Evolutionary conservation across 441 rosid species (phyloP).

Genomic region (Adansonia madagascariensis): DNA sequence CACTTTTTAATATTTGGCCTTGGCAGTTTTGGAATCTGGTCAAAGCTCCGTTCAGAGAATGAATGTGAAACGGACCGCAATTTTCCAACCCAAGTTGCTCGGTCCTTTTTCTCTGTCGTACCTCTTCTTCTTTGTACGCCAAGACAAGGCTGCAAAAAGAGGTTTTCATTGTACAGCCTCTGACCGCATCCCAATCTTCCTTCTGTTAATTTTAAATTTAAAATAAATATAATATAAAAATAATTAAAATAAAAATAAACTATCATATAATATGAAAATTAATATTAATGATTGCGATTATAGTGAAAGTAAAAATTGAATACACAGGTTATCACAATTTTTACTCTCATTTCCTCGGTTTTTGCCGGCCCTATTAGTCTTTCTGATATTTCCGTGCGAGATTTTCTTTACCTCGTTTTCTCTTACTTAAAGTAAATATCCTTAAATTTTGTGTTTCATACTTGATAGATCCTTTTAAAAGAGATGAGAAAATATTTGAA

Average conservation of each 20-base stretch:
- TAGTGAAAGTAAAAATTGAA: too few species aligned
- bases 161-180: background rate
- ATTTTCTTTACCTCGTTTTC: background rate
- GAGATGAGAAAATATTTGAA: background rate
- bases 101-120: background rate
- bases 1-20: background rate
- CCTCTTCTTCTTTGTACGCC: background rate
- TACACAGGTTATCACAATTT: too few species aligned
- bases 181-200: too few species aligned
- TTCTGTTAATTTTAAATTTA: too few species aligned
- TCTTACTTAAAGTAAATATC: background rate
- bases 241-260: too few species aligned
- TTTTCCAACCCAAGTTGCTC: background rate
- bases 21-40: constrained; percentile 26
- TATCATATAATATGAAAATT: too few species aligned
- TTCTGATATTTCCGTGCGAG: background rate
- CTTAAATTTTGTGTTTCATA: background rate
- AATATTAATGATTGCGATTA: too few species aligned
- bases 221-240: too few species aligned
- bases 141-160: constrained; percentile 31
- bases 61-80: background rate
- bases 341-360: too few species aligned
- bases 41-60: constrained; percentile 27
- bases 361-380: background rate
- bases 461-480: background rate